These are phyloP conservation scores for Marasmius tenuissimus DNA, from an alignment of 1,284 basidiomycete genomes.

Conservation along the genomic window DNA sequence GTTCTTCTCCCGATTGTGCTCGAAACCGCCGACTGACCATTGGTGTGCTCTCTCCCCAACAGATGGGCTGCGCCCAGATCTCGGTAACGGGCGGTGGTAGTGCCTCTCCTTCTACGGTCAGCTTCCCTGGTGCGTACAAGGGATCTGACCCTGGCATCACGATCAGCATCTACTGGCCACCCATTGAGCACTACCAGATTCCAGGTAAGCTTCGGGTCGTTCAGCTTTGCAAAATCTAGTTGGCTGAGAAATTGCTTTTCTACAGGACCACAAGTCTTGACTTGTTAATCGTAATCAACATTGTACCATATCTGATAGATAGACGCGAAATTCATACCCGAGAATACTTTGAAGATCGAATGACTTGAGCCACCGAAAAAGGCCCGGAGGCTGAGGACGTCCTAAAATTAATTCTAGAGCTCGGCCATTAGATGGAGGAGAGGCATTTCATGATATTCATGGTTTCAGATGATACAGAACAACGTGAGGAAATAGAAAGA, in stretches of 20 bases:
- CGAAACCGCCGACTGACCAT: too few species aligned
- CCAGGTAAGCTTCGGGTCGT: constrained; percentile 30
- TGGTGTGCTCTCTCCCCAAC: not conserved
- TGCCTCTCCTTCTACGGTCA: constrained; percentile 43
- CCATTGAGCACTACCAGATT: constrained; percentile 35
- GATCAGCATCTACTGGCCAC: constrained; percentile 35
- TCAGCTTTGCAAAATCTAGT: not conserved
- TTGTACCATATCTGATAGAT: too few species aligned
- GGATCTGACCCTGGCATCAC: constrained; percentile 42
- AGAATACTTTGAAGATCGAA: too few species aligned
- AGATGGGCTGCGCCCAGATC: constrained; percentile 42
- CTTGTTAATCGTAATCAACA: not conserved
- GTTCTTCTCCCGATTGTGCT: too few species aligned
- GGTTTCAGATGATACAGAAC: too few species aligned
- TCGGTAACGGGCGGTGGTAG: constrained; percentile 46
- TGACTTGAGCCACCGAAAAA: too few species aligned
- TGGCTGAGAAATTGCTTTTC: not conserved
- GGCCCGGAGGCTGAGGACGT: too few species aligned
- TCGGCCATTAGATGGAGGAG: too few species aligned
- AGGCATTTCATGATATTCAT: too few species aligned
- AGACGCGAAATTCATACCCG: too few species aligned
- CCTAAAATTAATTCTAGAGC: too few species aligned
- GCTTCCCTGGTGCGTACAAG: constrained; percentile 50
- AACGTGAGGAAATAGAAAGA: too few species aligned
- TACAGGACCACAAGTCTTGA: not conserved